These are phyloP conservation scores for Paecilomyces sp. DNA, from an alignment of 2,329 filamentous ascomycete genomes.

Conservation along the genomic window DNA sequence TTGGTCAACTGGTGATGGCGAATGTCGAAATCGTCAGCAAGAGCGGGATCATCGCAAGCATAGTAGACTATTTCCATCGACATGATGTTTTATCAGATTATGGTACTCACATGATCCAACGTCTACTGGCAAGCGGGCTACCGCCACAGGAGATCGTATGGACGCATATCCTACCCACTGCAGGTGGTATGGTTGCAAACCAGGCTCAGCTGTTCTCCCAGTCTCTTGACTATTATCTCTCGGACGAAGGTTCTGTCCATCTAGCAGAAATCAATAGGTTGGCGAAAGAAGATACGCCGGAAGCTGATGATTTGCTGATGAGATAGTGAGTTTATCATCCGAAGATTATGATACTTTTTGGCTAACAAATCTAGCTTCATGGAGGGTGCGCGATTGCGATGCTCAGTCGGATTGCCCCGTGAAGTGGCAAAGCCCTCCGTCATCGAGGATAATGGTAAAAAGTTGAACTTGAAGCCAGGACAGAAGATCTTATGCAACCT, in stretches of 20 bases:
- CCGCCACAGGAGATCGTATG: conserved; percentile 46
- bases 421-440: conserved; percentile 24
- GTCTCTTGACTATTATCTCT: conserved; percentile 51
- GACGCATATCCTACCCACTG: conserved; percentile 52
- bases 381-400: conserved; percentile 32
- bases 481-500: conserved; percentile 29
- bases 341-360: conserved; percentile 1
- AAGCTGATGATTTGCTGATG: conserved; percentile 42
- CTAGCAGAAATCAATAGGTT: conserved; percentile 43
- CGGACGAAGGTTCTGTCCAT: conserved; percentile 40
- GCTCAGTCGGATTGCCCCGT: conserved; percentile 30
- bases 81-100: conserved; percentile 43
- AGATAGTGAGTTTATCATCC: conserved; percentile 38
- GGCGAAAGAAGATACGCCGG: conserved; percentile 37
- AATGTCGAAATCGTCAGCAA: conserved; percentile 42
- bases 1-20: conserved; percentile 44
- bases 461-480: conserved; percentile 26
- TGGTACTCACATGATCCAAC: conserved; percentile 50
- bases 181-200: conserved; percentile 49
- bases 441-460: conserved; percentile 27
- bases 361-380: conserved; percentile 24
- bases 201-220: conserved; percentile 54
- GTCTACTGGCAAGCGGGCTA: conserved; percentile 42
- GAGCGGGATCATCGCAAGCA: conserved; percentile 31
- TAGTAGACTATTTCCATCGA: conserved; percentile 34